Evolutionary conservation across 139 green algal genomes (phyloP), one percentile per base, ranked within the genome.

Genomic region (Coccomyxa sp.): DNA sequence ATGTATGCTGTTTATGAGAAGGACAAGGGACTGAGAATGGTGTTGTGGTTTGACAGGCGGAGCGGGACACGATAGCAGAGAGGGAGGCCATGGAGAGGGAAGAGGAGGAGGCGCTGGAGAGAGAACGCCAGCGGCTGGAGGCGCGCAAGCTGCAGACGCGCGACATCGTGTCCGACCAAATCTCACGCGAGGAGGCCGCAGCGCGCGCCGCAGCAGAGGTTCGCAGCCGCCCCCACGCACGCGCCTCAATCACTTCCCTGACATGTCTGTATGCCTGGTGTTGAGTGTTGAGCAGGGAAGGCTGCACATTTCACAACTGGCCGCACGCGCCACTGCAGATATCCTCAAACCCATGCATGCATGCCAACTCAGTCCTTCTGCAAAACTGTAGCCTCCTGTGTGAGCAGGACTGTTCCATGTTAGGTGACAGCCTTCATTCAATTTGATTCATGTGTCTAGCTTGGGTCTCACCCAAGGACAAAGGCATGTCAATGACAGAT

Each of bases 51-150:
- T 28, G 18, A 9, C 63, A 77, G 71, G 83, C 86, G 38, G 89
- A 95, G 60, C 84, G 93, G 51, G 93, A 97, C 63, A 97, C 94
- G 0, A 91, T 97, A 80, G 90, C 90, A 28, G 91, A 96, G 82
- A 79, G 90, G 0, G 90, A 94, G 51, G 80, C 76, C 12, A 45
- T 92, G 28, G 87, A 93, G 59, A 21, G 79, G 67, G 92, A 96
- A 80, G 92, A 95, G 86, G 90, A 91, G 68, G 77, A 58, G 28
- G 77, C 71, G 31, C 81, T 77, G 13, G 79, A 86, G 77, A 58
- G 80, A 23, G 86, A 91, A 45, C 87, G 90, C 79, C 13, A 78
- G 68, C 83, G 91, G 0, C 31, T 88, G 14, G 80, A 83, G 68
- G 59, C 91, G 71, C 81, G 92, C 17, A 92, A 93, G 86, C 87